Percentiles rank a stretch among this genome's conserved stretches.
Evolutionary conservation across 176 grass and related monocot species (phyloP).

Genomic region (Puccinellia tenuiflora): DNA sequence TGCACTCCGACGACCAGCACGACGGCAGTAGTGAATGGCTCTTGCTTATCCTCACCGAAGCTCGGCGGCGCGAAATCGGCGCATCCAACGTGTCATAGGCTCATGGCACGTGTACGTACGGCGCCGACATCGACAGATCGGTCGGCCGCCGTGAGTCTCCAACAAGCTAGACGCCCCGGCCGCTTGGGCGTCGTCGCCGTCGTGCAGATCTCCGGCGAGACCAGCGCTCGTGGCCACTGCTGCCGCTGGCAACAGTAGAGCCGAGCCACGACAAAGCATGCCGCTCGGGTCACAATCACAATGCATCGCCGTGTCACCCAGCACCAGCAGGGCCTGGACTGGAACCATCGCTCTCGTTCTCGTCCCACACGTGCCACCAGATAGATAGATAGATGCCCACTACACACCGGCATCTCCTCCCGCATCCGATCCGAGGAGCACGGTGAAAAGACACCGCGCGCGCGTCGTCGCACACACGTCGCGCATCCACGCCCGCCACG

Average conservation of each 20-base stretch:
- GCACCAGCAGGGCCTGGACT: not conserved
- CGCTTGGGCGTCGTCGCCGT: not conserved
- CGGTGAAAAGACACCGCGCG: not conserved
- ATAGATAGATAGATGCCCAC: not conserved
- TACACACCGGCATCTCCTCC: not conserved
- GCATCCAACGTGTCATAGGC: too few species aligned
- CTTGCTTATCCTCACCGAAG: not conserved
- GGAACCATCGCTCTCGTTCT: not conserved
- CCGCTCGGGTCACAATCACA: too few species aligned
- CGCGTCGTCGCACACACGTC: constrained; percentile 29
- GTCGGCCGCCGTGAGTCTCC: not conserved
- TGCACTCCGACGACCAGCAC: too few species aligned
- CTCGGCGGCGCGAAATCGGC: too few species aligned
- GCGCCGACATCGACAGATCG: not conserved
- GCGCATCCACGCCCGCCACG: constrained; percentile 44
- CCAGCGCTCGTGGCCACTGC: not conserved
- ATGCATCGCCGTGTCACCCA: not conserved
- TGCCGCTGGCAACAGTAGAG: not conserved
- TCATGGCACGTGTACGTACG: too few species aligned
- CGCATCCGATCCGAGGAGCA: not conserved
- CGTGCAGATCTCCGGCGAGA: too few species aligned
- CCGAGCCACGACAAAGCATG: not conserved
- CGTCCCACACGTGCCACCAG: not conserved
- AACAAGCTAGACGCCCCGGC: not conserved
- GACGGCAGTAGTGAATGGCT: not conserved